Conservation (phyloP, 306 rosid species). For the Sphenostylis stenocarpa region DNA sequence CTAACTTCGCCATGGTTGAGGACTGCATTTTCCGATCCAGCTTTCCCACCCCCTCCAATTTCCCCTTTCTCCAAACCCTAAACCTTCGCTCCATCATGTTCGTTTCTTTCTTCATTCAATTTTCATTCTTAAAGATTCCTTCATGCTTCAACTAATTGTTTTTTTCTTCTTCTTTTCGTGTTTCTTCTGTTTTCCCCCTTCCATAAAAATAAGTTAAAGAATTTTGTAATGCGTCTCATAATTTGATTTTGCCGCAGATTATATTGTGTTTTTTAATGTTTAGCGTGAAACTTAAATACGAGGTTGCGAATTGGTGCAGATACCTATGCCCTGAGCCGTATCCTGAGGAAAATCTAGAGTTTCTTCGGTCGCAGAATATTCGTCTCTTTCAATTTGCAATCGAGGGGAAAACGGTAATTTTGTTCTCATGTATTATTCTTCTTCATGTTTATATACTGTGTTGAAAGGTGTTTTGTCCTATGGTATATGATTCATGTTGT, state of each 20-base stretch:
- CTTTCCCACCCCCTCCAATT: slow-evolving; percentile 66
- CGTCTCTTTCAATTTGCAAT: slow-evolving; percentile 83
- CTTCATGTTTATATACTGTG: background rate
- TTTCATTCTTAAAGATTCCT: background rate
- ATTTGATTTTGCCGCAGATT: background rate
- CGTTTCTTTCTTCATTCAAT: slow-evolving; percentile 11
- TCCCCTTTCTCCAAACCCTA: slow-evolving; percentile 65
- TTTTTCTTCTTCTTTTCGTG: background rate
- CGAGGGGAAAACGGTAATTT: slow-evolving; percentile 83
- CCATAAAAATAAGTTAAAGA: background rate
- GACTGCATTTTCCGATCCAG: slow-evolving; percentile 91
- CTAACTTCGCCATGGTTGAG: slow-evolving; percentile 88
- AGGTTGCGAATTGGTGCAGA: slow-evolving; percentile 49
- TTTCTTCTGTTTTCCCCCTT: background rate
- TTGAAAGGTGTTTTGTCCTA: background rate
- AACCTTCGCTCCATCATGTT: slow-evolving; percentile 83
- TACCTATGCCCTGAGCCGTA: slow-evolving; percentile 91
- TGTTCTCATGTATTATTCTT: background rate
- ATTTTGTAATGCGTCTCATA: background rate
- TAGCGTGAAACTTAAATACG: background rate
- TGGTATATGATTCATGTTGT: background rate
- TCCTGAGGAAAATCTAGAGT: slow-evolving; percentile 79
- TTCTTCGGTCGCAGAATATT: slow-evolving; percentile 64
- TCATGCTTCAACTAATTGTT: background rate
- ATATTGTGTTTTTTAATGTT: background rate